These are phyloP conservation scores for Bipolaris oryzae DNA, from an alignment of 2,329 filamentous ascomycete genomes.

Conservation along the genomic window DNA sequence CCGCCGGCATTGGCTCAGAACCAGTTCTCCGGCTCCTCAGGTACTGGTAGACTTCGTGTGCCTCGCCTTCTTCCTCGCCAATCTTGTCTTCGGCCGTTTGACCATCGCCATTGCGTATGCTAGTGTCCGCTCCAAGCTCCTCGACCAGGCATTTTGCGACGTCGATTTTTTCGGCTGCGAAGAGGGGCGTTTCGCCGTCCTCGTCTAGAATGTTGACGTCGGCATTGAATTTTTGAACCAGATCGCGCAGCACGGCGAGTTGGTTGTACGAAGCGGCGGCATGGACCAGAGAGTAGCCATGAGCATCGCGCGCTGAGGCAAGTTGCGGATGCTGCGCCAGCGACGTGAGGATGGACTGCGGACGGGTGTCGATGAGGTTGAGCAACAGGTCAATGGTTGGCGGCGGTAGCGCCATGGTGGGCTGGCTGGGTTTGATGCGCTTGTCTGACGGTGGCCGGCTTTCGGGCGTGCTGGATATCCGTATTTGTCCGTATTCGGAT, in stretches of 20 bases:
- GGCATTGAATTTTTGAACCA: conserved; percentile 78
- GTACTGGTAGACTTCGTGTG: conserved; percentile 75
- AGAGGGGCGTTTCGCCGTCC: conserved; percentile 92
- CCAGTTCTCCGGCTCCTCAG: conserved; percentile 52
- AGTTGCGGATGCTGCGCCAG: conserved; percentile 76
- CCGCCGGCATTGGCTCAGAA: conserved; percentile 33
- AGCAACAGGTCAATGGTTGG: conserved; percentile 55
- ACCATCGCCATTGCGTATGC: conserved; percentile 72
- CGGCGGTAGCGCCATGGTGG: conserved; percentile 40
- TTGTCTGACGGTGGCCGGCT: not conserved
- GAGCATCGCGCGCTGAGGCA: conserved; percentile 80
- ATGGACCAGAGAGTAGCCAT: conserved; percentile 94
- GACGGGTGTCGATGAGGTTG: conserved; percentile 77
- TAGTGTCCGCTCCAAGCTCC: conserved; percentile 74
- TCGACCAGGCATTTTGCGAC: conserved; percentile 81
- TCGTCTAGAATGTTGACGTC: conserved; percentile 84
- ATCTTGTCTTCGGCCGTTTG: conserved; percentile 83
- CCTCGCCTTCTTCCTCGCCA: conserved; percentile 74
- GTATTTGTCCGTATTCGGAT: not conserved
- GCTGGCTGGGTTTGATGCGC: not conserved
- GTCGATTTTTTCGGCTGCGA: conserved; percentile 82
- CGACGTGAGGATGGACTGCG: conserved; percentile 72
- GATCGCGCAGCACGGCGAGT: conserved; percentile 73
- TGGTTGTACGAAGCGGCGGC: conserved; percentile 94
- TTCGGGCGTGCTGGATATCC: conserved; percentile 2